These are phyloP conservation scores for Arxiozyma slooffiae DNA, from an alignment of 1,139 yeast species.

Conservation along the genomic window DNA sequence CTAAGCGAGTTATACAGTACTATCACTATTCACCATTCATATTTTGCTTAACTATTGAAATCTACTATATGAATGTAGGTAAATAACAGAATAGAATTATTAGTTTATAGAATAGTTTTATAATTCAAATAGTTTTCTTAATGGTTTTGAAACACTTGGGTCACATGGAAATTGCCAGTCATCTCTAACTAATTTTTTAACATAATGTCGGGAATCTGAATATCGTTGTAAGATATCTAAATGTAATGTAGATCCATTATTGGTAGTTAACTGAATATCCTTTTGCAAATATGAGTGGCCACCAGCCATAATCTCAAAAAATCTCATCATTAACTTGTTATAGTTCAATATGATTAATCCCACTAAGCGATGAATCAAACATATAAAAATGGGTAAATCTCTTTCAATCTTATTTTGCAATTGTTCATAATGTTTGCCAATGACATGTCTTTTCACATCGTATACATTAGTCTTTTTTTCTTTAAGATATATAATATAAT, in stretches of 20 bases:
- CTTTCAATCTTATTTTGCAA: slow-evolving; percentile 26
- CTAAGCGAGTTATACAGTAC: background rate
- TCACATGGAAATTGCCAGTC: slow-evolving; percentile 19
- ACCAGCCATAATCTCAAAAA: slow-evolving; percentile 29
- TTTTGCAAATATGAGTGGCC: slow-evolving; percentile 18
- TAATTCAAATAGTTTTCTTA: slow-evolving; percentile 30
- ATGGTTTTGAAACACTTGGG: slow-evolving; percentile 26
- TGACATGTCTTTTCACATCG: slow-evolving; percentile 23
- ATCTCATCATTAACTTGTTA: slow-evolving; percentile 19
- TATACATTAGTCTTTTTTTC: slow-evolving; percentile 19
- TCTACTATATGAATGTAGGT: too few species aligned
- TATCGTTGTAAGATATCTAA: slow-evolving; percentile 32
- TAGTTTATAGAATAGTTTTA: slow-evolving; percentile 4
- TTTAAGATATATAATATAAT: slow-evolving; percentile 24
- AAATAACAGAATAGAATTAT: too few species aligned
- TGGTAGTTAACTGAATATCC: slow-evolving; percentile 14
- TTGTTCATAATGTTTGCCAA: slow-evolving; percentile 24
- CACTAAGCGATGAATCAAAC: slow-evolving; percentile 12
- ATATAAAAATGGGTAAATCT: slow-evolving; percentile 28
- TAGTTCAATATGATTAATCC: slow-evolving; percentile 21
- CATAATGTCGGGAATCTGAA: slow-evolving; percentile 23
- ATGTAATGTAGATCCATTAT: slow-evolving; percentile 10
- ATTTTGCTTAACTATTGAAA: background rate
- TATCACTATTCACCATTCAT: too few species aligned
- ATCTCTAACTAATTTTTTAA: slow-evolving; percentile 27